phyloP scores from a whole-genome alignment of 345 rosid species.

The Zanthoxylum bungeanum region DNA sequence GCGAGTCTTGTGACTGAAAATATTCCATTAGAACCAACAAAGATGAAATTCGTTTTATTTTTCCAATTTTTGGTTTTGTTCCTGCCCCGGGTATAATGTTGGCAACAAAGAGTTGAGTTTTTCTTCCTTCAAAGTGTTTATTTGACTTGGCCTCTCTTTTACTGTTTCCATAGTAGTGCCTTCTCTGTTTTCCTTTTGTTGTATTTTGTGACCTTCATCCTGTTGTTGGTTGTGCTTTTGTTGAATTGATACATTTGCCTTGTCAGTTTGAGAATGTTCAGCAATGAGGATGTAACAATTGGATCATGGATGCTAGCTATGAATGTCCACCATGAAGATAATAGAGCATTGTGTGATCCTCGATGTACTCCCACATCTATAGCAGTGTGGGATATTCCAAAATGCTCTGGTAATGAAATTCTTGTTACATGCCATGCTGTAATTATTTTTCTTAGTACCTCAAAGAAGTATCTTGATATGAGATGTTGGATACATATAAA shows the following conservation, averaged over 20 bases:
- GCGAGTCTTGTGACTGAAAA: not conserved
- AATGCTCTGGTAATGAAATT: slow-evolving; percentile 63
- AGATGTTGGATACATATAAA: not conserved
- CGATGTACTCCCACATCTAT: slow-evolving; percentile 67
- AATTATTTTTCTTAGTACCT: not conserved
- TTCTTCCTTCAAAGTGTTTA: not conserved
- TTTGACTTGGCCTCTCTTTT: not conserved
- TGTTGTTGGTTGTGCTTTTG: slow-evolving; percentile 9
- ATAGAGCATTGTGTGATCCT: slow-evolving; percentile 74
- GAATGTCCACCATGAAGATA: slow-evolving; percentile 78
- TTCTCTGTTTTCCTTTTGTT: not conserved
- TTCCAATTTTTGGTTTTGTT: not conserved
- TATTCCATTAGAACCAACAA: not conserved
- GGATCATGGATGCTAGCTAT: slow-evolving; percentile 95
- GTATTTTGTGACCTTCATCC: not conserved
- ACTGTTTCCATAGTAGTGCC: not conserved
- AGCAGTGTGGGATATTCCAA: slow-evolving; percentile 90
- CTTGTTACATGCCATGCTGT: not conserved
- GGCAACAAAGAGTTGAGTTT: not conserved
- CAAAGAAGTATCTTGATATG: not conserved
- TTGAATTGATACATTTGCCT: slow-evolving; percentile 9
- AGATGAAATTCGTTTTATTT: not conserved
- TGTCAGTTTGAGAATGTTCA: slow-evolving; percentile 80
- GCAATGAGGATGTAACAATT: slow-evolving; percentile 86
- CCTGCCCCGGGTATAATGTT: not conserved